phyloP scores from a whole-genome alignment of 306 rosid species.

The Cercis canadensis region DNA sequence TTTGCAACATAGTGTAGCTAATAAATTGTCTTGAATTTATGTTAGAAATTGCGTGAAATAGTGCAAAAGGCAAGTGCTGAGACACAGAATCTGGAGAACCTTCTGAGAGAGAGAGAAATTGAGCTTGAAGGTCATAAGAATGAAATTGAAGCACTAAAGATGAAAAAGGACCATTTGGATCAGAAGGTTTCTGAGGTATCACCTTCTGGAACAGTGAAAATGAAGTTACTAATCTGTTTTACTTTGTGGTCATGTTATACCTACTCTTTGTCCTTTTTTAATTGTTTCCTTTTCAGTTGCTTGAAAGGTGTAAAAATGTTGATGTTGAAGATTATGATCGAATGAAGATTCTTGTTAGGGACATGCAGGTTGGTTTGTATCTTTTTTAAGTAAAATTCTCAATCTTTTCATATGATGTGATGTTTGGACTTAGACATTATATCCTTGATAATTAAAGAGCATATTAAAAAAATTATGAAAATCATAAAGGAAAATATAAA shows the following conservation, averaged over 20 bases:
- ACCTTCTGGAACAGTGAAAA: conserved; percentile 30
- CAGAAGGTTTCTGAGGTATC: conserved; percentile 80
- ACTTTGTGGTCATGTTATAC: neutral
- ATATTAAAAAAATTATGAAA: too few species aligned
- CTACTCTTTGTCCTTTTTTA: neutral
- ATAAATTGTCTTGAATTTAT: conserved; percentile 15
- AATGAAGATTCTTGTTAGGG: conserved; percentile 64
- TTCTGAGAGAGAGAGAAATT: conserved; percentile 60
- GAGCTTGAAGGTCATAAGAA: conserved; percentile 67
- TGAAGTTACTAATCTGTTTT: neutral
- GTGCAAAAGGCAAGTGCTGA: conserved; percentile 66
- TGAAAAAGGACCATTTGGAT: conserved; percentile 62
- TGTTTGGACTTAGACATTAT: too few species aligned
- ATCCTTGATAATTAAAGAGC: too few species aligned
- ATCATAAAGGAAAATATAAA: too few species aligned
- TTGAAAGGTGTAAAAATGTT: conserved; percentile 65
- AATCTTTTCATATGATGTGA: too few species aligned
- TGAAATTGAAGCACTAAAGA: conserved; percentile 63
- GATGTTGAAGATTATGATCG: conserved; percentile 83
- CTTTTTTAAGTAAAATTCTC: too few species aligned
- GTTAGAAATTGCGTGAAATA: conserved; percentile 82
- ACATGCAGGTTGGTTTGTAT: conserved; percentile 60
- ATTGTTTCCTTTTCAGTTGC: conserved; percentile 54
- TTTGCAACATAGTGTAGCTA: neutral
- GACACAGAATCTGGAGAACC: conserved; percentile 60